Conservation (phyloP, 495 filamentous ascomycete species). For the Penicillium egyptiacum region DNA sequence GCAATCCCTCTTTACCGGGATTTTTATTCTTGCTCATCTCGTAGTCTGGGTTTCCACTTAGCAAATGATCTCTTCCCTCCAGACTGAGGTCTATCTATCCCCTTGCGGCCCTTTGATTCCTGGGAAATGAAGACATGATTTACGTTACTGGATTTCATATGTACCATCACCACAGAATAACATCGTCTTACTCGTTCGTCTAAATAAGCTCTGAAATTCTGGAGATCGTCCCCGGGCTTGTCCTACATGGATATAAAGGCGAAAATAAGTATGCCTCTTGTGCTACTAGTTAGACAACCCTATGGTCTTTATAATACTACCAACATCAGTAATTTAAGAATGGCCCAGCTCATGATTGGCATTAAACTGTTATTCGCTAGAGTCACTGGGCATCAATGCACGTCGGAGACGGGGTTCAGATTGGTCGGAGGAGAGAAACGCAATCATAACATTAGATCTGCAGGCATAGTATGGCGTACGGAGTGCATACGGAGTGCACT, state of each 20-base stretch:
- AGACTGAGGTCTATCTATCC: background rate
- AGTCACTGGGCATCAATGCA: constrained; percentile 4
- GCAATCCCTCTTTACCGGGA: background rate
- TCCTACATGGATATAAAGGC: background rate
- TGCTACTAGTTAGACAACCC: background rate
- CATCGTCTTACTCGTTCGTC: no score
- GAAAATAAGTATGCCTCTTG: background rate
- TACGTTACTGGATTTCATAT: background rate
- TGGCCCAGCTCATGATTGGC: background rate
- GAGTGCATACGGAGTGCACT: background rate
- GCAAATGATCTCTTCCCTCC: background rate
- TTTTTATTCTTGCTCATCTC: background rate
- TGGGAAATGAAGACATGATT: background rate
- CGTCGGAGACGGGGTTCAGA: background rate
- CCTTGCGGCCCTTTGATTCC: background rate
- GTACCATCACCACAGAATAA: background rate
- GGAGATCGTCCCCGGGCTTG: background rate
- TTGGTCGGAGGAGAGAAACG: constrained; percentile 1
- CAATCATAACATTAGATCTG: background rate
- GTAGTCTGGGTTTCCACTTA: background rate
- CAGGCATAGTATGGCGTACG: background rate
- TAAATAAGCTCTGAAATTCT: background rate
- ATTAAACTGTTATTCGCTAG: background rate
- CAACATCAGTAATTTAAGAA: background rate
- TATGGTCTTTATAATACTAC: background rate